Conservation (phyloP, 225 moss, liverwort and hornwort species). For the Anthoceros angustus region DNA sequence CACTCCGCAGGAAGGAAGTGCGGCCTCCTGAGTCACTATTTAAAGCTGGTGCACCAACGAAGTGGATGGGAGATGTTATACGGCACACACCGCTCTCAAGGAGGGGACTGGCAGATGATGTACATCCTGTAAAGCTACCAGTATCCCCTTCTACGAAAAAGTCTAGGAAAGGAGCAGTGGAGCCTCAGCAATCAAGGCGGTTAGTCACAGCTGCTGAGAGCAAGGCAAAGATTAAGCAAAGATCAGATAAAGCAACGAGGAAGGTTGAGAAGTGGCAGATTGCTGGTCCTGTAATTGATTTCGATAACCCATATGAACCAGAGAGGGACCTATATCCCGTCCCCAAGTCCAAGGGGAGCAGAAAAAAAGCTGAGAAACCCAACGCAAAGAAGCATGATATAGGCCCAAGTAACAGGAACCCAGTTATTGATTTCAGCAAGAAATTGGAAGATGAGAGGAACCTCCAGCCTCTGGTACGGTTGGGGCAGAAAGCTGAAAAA, state of each 20-base stretch:
- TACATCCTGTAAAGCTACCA: too few relatives aligned
- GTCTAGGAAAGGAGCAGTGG: too few relatives aligned
- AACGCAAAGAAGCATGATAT: not conserved
- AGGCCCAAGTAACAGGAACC: not conserved
- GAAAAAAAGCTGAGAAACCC: not conserved
- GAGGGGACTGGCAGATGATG: too few relatives aligned
- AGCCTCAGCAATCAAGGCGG: too few relatives aligned
- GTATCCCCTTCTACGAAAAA: too few relatives aligned
- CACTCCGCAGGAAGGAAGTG: conserved; percentile 8
- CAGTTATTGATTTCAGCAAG: not conserved
- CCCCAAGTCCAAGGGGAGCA: not conserved
- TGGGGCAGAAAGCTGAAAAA: not conserved
- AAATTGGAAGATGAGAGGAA: not conserved
- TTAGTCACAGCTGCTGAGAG: too few relatives aligned
- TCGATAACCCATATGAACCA: not conserved
- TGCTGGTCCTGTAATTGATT: not conserved
- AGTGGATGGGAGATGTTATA: not conserved
- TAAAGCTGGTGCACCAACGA: conserved; percentile 13
- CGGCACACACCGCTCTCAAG: too few relatives aligned
- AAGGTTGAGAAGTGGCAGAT: not conserved
- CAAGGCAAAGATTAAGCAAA: not conserved
- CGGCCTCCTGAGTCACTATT: conserved; percentile 12
- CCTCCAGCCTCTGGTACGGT: not conserved
- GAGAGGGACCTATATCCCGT: not conserved
- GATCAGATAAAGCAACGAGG: not conserved